Evolutionary conservation across 2,329 filamentous ascomycete species (phyloP).

Genomic region (Peltaster fructicola): DNA sequence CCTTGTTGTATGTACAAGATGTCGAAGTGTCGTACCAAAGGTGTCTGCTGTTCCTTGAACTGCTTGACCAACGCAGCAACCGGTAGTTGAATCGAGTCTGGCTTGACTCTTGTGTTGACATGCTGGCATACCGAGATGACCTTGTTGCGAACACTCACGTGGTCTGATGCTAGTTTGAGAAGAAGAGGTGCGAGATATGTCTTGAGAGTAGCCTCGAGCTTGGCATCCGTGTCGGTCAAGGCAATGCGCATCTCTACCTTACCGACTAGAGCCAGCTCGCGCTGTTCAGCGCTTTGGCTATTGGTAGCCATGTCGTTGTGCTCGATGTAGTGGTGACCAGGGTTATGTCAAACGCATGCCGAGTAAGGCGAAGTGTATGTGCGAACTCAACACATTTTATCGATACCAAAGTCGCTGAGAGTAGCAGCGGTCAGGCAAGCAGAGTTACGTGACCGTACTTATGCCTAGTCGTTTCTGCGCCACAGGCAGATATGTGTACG

Average conservation of each 20-base stretch:
- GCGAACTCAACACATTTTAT: too few relatives aligned
- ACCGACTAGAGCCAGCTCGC: conserved; percentile 65
- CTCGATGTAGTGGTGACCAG: conserved; percentile 1
- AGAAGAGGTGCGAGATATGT: conserved; percentile 67
- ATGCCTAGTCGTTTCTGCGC: too few relatives aligned
- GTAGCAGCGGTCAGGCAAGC: too few relatives aligned
- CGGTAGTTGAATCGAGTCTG: conserved; percentile 54
- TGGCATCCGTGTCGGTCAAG: conserved; percentile 66
- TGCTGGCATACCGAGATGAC: conserved; percentile 56
- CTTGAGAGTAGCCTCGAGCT: conserved; percentile 60
- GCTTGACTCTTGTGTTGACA: conserved; percentile 46
- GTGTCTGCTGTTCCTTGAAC: conserved; percentile 59
- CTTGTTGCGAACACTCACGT: conserved; percentile 64
- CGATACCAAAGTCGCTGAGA: too few relatives aligned
- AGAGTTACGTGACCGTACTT: too few relatives aligned
- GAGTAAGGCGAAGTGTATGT: too few relatives aligned
- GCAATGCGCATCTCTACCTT: conserved; percentile 75
- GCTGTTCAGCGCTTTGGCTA: conserved; percentile 33
- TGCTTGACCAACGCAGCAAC: conserved; percentile 73
- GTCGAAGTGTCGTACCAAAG: conserved; percentile 74
- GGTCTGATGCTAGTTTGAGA: conserved; percentile 69
- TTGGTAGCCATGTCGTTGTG: conserved; percentile 15
- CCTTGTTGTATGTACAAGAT: conserved; percentile 81
- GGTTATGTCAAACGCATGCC: too few relatives aligned
- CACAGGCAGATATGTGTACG: too few relatives aligned